Evolutionary conservation across 495 filamentous ascomycete species (phyloP), one percentile per base, ranked within the genome.

Genomic region (Podospora conica): DNA sequence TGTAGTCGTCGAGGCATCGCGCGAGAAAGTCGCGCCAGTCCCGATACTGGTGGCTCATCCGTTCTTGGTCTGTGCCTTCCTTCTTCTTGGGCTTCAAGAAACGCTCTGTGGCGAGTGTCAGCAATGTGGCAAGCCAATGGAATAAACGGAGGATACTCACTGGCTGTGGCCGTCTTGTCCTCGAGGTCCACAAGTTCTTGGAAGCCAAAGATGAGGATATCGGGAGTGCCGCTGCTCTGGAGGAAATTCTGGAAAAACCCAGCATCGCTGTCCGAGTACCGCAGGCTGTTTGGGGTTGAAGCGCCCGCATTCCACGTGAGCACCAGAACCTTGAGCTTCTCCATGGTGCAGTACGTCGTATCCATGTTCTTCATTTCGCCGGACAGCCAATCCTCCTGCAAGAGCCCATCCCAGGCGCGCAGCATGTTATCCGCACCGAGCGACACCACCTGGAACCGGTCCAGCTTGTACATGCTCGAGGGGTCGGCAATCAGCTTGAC

Each of bases 281-380:
- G 85, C 18, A 97, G 81, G 72, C 87, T 90, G 28, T 88, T 87
- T 1, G 95, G 95, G 21, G 93, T 96, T 27, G 88, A 87, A 27
- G 95, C 95, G 3, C 95, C 95, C 23, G 93, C 95, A 75, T 98
- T 98, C 95, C 95, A 98, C 12, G 95, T 97, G 77, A 97, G 78
- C 12, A 97, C 85, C 18, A 89, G 73, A 23, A 90, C 85, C 58
- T 84, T 88, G 56, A 98, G 83, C 70, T 95, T 86, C 21, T 92
- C 84, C 78, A 97, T 96, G 22, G 81, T 83, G 80, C 92, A 97
- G 71, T 88, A 98, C 56, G 94, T 86, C 7, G 82, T 78, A 68
- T 97, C 93, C 65, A 86, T 85, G 31, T 80, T 80, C 74, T 93
- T 91, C 93, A 98, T 96, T 66, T 94, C 87, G 31, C 79, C 76